Percentiles rank a stretch among this genome's conserved stretches.
Evolutionary conservation across 2,329 filamentous ascomycete genomes (phyloP).

Genomic region (Colletotrichum tabaci): DNA sequence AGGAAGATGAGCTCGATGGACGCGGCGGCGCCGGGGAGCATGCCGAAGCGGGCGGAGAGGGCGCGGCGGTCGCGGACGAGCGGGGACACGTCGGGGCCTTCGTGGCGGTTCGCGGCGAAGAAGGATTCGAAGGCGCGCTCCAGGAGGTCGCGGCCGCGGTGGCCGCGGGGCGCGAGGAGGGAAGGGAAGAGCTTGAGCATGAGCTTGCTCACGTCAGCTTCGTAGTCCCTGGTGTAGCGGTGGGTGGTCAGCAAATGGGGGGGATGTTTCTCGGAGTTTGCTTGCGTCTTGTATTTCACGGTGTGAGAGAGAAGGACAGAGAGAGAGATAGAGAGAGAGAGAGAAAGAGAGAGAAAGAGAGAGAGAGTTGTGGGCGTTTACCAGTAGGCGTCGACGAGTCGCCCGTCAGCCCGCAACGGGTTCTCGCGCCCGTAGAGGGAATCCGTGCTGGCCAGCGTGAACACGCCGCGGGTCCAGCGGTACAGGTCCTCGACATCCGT

Average conservation of each 20-base stretch:
- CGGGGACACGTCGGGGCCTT: conserved; percentile 46
- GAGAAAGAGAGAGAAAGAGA: not conserved
- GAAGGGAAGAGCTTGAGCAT: conserved; percentile 51
- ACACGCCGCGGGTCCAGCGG: conserved; percentile 53
- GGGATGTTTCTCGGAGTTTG: no score
- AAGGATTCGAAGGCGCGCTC: conserved; percentile 48
- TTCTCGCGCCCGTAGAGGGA: conserved; percentile 61
- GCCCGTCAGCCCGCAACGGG: conserved; percentile 52
- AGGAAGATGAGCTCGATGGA: conserved; percentile 50
- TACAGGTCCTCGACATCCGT: conserved; percentile 55
- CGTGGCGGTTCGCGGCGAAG: conserved; percentile 49
- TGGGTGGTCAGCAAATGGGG: not conserved
- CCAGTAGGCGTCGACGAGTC: conserved; percentile 53
- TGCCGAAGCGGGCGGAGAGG: conserved; percentile 46
- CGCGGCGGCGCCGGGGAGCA: conserved; percentile 48
- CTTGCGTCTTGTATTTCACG: not conserved
- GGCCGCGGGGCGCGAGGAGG: conserved; percentile 49
- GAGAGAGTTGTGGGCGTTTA: conserved; percentile 29
- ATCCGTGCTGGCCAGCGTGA: conserved; percentile 55
- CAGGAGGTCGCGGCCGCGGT: conserved; percentile 45
- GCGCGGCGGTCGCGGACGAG: conserved; percentile 49
- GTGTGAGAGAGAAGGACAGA: no score
- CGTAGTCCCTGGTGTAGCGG: conserved; percentile 46
- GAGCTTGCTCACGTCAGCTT: conserved; percentile 45
- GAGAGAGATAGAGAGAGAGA: not conserved